A percentile compares a stretch with the other conserved stretches of the same genome.
Conservation (phyloP, 768 basidiomycete genomes). For the Wakefieldia striispora region DNA sequence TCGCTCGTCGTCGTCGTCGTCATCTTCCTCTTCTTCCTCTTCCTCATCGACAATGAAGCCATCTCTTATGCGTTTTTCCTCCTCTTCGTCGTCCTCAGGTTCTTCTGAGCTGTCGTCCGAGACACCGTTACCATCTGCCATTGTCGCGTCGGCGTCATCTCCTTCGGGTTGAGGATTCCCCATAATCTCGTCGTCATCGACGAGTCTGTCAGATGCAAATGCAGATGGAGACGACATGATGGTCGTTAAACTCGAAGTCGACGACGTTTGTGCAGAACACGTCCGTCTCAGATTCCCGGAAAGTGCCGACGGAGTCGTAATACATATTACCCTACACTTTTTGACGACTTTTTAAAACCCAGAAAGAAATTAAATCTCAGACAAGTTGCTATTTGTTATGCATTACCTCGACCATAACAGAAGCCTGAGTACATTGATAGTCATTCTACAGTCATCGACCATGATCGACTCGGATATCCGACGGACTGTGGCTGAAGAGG, state of each 20-base stretch:
- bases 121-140: constrained; percentile 41
- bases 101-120: constrained; percentile 88
- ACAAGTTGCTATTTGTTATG: no score
- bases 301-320: constrained; percentile 30
- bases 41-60: constrained; percentile 95
- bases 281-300: constrained; percentile 10
- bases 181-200: constrained; percentile 62
- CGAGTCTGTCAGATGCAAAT: constrained; percentile 32
- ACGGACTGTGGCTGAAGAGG: constrained; percentile 19
- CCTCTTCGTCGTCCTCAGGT: constrained; percentile 89
- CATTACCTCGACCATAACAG: no score
- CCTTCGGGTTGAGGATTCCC: constrained; percentile 47
- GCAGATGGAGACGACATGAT: constrained; percentile 57
- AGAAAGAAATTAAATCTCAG: no score
- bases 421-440: no score
- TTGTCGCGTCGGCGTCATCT: constrained; percentile 54
- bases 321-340: background rate
- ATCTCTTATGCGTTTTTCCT: constrained; percentile 72
- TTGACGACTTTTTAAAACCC: no score
- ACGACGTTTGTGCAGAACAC: constrained; percentile 4
- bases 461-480: constrained; percentile 1
- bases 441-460: background rate
- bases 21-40: constrained; percentile 86
- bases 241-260: constrained; percentile 22
- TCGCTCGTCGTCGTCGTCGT: constrained; percentile 56